phyloP scores from a whole-genome alignment of 2,329 filamentous ascomycete genomes.

The Coniochaeta ligniaria region DNA sequence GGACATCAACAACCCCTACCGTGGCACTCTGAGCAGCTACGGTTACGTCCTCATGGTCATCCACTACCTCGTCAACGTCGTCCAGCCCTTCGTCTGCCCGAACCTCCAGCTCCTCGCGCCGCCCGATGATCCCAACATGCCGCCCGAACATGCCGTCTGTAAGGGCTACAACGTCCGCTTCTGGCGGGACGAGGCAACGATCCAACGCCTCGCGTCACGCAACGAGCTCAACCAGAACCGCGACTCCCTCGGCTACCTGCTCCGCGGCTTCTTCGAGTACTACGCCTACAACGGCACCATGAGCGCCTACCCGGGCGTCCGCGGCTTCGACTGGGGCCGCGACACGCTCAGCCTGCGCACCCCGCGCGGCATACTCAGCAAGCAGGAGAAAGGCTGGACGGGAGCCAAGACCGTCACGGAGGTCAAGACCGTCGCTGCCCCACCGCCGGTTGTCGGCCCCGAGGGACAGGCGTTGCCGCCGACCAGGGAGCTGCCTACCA shows the following conservation, averaged over 20 bases:
- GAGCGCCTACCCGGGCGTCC: slow-evolving; percentile 32
- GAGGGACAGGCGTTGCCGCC: not conserved
- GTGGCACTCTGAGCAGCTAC: slow-evolving; percentile 81
- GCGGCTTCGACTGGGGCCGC: slow-evolving; percentile 71
- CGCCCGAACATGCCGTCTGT: slow-evolving; percentile 36
- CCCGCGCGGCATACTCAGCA: slow-evolving; percentile 61
- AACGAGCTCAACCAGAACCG: slow-evolving; percentile 60
- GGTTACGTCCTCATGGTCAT: slow-evolving; percentile 90
- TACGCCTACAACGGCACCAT: slow-evolving; percentile 59
- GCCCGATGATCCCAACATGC: slow-evolving; percentile 28
- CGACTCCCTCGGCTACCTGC: slow-evolving; percentile 62
- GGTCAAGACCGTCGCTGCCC: slow-evolving; percentile 16
- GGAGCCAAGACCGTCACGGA: slow-evolving; percentile 67
- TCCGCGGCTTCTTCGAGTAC: slow-evolving; percentile 85
- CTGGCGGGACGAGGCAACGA: slow-evolving; percentile 68
- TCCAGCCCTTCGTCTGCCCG: slow-evolving; percentile 71
- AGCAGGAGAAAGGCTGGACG: slow-evolving; percentile 78
- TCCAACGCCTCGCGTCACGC: slow-evolving; percentile 49
- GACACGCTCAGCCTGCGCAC: slow-evolving; percentile 75
- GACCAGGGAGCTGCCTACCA: slow-evolving; percentile 15
- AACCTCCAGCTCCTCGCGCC: slow-evolving; percentile 64
- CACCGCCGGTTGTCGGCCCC: slow-evolving; percentile 7
- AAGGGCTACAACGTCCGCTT: slow-evolving; percentile 68
- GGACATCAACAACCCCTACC: slow-evolving; percentile 80
- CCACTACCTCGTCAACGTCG: slow-evolving; percentile 82